Conservation (phyloP, 176 grass and related monocot genomes). For the Cymbopogon citratus region DNA sequence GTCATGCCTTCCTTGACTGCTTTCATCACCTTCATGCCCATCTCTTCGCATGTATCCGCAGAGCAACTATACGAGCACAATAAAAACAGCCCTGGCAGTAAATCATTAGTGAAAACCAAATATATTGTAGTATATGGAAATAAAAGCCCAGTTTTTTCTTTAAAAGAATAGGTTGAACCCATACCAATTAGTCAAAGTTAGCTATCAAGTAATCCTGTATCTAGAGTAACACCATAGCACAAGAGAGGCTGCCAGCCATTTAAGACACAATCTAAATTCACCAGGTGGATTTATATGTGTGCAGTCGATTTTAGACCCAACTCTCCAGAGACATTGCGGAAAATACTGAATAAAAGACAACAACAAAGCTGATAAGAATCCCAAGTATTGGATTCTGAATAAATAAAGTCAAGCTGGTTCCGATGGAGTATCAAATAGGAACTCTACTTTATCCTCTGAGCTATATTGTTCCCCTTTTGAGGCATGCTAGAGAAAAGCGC, state of each 20-base stretch:
- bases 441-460: not conserved
- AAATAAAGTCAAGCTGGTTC: not conserved
- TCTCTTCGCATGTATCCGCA: slow-evolving; percentile 59
- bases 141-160: not conserved
- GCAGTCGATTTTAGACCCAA: not conserved
- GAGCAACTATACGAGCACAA: slow-evolving; percentile 77
- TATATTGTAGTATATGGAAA: slow-evolving; percentile 39
- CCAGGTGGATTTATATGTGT: not conserved
- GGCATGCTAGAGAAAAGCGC: not conserved
- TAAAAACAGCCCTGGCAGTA: slow-evolving; percentile 95
- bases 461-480: not conserved
- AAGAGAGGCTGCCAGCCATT: not conserved
- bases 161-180: not conserved
- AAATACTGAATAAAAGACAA: not conserved
- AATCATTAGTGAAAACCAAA: slow-evolving; percentile 97
- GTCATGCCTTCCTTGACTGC: slow-evolving; percentile 34
- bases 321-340: not conserved
- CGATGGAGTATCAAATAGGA: not conserved
- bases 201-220: not conserved
- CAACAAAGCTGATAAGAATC: not conserved
- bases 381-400: not conserved
- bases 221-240: not conserved
- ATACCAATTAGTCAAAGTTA: not conserved
- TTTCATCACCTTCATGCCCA: slow-evolving; percentile 28
- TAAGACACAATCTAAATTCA: not conserved